These are phyloP conservation scores for Botrytis byssoidea DNA, from an alignment of 2,329 filamentous ascomycete genomes.

Conservation along the genomic window DNA sequence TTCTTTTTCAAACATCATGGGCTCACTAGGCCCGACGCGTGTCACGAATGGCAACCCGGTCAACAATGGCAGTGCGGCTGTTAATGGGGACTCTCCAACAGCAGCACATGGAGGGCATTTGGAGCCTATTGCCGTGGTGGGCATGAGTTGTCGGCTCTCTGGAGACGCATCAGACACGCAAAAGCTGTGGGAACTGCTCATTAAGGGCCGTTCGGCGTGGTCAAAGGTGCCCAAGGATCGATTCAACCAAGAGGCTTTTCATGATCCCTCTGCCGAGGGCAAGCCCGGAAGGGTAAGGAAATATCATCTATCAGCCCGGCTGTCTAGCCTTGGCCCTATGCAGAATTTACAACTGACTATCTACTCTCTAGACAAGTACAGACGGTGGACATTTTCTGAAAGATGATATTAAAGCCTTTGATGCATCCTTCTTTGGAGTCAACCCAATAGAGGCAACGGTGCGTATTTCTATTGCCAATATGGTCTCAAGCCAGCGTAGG, in stretches of 20 bases:
- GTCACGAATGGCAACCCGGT: background rate
- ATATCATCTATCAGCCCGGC: background rate
- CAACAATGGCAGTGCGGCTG: background rate
- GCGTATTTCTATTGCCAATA: no score
- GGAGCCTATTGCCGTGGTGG: constrained; percentile 5
- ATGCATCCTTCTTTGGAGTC: constrained; percentile 27
- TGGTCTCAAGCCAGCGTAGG: no score
- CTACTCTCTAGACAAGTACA: no score
- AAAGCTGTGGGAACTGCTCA: constrained; percentile 20
- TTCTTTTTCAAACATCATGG: no score
- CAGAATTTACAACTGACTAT: no score
- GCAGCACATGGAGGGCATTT: background rate
- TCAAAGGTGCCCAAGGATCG: constrained; percentile 10
- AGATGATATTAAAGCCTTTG: constrained; percentile 23
- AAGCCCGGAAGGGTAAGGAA: background rate
- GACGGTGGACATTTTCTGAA: constrained; percentile 28
- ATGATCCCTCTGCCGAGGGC: constrained; percentile 6
- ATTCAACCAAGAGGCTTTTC: constrained; percentile 25
- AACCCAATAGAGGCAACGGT: constrained; percentile 20
- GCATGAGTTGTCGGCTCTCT: constrained; percentile 37
- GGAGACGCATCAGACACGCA: constrained; percentile 24
- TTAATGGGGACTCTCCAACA: background rate
- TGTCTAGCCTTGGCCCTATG: no score
- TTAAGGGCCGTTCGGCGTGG: constrained; percentile 19
- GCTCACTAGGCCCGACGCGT: background rate